Conservation (phyloP, 2,329 filamentous ascomycete species). For the Ophiostoma populinum region DNA sequence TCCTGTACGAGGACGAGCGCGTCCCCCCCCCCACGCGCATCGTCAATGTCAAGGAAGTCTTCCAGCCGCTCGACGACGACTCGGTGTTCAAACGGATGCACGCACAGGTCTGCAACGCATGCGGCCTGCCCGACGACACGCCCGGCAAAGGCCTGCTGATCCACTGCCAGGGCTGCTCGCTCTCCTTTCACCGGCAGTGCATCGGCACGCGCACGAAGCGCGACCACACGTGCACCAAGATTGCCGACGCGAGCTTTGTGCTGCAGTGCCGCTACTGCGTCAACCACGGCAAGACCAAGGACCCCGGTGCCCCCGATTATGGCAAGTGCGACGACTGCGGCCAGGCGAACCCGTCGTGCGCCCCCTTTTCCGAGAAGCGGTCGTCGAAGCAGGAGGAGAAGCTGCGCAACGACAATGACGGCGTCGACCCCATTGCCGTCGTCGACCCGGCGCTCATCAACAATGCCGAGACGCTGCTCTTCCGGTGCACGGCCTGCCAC, state of each 20-base stretch:
- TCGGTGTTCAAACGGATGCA: constrained; percentile 57
- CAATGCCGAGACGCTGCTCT: constrained; percentile 59
- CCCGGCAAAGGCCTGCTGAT: constrained; percentile 52
- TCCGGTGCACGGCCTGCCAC: constrained; percentile 63
- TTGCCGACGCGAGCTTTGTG: constrained; percentile 60
- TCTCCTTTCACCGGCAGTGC: constrained; percentile 68
- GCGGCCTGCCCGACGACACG: constrained; percentile 35
- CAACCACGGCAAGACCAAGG: constrained; percentile 48
- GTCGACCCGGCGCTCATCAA: constrained; percentile 52
- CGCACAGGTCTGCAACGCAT: constrained; percentile 54
- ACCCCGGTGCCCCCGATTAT: constrained; percentile 50
- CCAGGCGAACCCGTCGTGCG: constrained; percentile 48
- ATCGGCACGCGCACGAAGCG: constrained; percentile 55
- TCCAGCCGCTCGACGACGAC: constrained; percentile 38
- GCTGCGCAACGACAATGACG: constrained; percentile 59
- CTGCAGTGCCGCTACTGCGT: constrained; percentile 83
- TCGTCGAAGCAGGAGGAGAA: constrained; percentile 70
- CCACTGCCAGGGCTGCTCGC: constrained; percentile 79
- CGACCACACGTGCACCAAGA: constrained; percentile 82
- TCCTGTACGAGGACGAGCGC: constrained; percentile 31
- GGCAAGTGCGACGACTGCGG: constrained; percentile 57
- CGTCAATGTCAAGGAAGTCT: constrained; percentile 55
- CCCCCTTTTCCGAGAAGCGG: constrained; percentile 54
- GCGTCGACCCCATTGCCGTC: constrained; percentile 55
- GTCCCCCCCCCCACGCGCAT: constrained; percentile 31